Base-by-base conservation (phyloP, 2,329 filamentous ascomycete species). In the Colletotrichum acutatum region DNA sequence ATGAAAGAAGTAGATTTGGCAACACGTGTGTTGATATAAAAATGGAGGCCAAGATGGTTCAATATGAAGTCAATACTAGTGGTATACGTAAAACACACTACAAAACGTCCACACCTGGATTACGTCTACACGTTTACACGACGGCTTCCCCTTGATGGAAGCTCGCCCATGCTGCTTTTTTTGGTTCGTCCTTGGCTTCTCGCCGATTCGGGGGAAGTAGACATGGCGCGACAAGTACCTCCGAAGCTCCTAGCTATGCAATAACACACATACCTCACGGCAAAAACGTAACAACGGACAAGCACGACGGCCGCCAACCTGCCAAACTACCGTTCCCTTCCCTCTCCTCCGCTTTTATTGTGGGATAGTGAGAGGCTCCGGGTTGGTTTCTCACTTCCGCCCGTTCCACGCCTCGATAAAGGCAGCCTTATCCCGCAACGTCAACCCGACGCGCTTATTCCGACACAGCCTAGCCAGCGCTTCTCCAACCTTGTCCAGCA, bases 401-500 rank as follows among this genome's bases (percentile, higher is more conserved):
- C 84, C 85, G 9, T 80, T 82, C 83, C 88, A 96, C 34, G 92
- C 91, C 67, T 92, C 88, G 32, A 97, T 88, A 82, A 99, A 99
- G 6, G 91, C 90, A 28, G 87, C 85, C 86, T 99, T 99, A 74
- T 98, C 95, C 77, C 88, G 86, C 68, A 97, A 87, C 0, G 94
- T 95, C 76, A 99, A 82, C 0, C 94, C 95, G 1, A 99, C 95
- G 68, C 96, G 89, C 86, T 97, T 97, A 52, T 97, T 95, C 74
- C 97, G 87, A 1, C 95, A 94, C 66, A 99, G 82, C 66, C 96
- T 86, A n/a, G 97, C 95, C 68, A 99, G 85, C 12, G 95, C 92
- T 77, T 98, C 97, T 1, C 90, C 94, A 19, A 99, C 90, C 46
- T 90, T 89, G 78, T 98, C 94, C 56, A 98, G 84, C 14, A 96